Percentiles rank a stretch among this genome's conserved stretches.
Evolutionary conservation across 805 yeast genomes (phyloP).

Genomic region (Sugiyamaella floridensis): DNA sequence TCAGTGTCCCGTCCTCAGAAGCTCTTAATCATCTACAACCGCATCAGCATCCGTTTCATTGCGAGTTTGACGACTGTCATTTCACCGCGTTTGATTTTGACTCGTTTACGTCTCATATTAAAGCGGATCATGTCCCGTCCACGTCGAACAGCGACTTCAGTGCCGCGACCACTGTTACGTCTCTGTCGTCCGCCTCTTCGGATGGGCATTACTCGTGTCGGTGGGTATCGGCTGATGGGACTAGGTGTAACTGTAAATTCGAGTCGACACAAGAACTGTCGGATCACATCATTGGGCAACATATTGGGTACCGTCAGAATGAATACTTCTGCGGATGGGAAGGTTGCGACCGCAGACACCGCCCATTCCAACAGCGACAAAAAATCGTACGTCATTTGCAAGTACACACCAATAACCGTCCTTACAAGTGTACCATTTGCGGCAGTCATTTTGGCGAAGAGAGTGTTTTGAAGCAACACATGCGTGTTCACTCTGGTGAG

Average conservation of each 20-base stretch:
- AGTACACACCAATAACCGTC: slow-evolving; percentile 80
- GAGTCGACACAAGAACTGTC: slow-evolving; percentile 54
- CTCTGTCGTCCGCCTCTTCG: slow-evolving; percentile 26
- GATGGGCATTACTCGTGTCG: slow-evolving; percentile 32
- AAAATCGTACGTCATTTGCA: slow-evolving; percentile 80
- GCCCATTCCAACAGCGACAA: slow-evolving; percentile 73
- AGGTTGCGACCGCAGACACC: slow-evolving; percentile 59
- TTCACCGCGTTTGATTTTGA: slow-evolving; percentile 48
- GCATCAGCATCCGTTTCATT: slow-evolving; percentile 29
- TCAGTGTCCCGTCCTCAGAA: slow-evolving; percentile 11
- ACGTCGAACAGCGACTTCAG: slow-evolving; percentile 5
- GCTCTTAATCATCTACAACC: slow-evolving; percentile 9
- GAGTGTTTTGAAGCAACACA: slow-evolving; percentile 70
- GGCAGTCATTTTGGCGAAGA: slow-evolving; percentile 68
- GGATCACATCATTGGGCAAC: slow-evolving; percentile 59
- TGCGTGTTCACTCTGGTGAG: slow-evolving; percentile 82
- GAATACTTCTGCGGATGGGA: slow-evolving; percentile 70
- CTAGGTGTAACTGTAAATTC: slow-evolving; percentile 47
- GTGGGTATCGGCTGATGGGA: slow-evolving; percentile 16
- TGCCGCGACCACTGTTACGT: background rate
- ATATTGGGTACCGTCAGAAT: slow-evolving; percentile 68
- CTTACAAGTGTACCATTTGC: slow-evolving; percentile 67
- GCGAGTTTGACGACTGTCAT: slow-evolving; percentile 75
- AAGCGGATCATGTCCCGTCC: slow-evolving; percentile 33
- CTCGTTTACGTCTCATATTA: slow-evolving; percentile 53